Conservation (phyloP, 176 grass and related monocot species). For the Triticum monococcum region DNA sequence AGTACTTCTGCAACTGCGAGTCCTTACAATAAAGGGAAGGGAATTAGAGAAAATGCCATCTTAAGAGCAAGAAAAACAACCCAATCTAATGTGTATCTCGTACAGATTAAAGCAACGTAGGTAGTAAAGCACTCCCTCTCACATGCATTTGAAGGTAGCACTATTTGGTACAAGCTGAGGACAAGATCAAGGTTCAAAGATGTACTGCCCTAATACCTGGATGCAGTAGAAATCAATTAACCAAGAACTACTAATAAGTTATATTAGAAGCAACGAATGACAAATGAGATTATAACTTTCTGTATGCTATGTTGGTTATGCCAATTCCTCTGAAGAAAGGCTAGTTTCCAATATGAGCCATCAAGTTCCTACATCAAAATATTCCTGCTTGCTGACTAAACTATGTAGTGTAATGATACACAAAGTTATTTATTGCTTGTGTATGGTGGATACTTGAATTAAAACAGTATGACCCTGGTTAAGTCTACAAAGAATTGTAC, state of each 20-base stretch:
- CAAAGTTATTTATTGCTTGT: not conserved
- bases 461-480: too few relatives aligned
- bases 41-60: not conserved
- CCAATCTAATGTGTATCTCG: not conserved
- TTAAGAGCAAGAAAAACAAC: not conserved
- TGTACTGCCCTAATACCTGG: not conserved
- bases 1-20: not conserved
- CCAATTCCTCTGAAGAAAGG: not conserved
- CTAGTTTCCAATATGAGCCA: not conserved
- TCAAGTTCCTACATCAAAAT: not conserved
- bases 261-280: not conserved
- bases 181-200: not conserved
- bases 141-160: conserved; percentile 10
- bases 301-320: not conserved
- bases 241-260: not conserved
- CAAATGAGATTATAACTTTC: not conserved
- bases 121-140: not conserved
- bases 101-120: not conserved
- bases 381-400: not conserved
- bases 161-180: not conserved
- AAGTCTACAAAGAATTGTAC: not conserved
- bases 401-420: not conserved
- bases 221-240: not conserved
- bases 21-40: not conserved
- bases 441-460: too few relatives aligned